Evolutionary conservation across 768 basidiomycete species (phyloP).

Genomic region (Boletus sp.): DNA sequence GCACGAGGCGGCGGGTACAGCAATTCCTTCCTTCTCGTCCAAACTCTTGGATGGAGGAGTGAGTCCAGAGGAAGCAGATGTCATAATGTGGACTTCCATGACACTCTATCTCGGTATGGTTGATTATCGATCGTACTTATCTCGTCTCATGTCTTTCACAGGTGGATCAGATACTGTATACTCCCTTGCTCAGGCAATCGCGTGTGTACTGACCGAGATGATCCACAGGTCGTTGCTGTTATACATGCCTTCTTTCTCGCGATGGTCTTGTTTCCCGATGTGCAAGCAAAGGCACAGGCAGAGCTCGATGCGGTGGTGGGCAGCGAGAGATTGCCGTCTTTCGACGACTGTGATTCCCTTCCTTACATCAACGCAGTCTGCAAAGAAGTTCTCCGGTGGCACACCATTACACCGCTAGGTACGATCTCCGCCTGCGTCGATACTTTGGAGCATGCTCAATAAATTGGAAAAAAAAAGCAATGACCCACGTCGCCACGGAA

Average conservation of each 20-base stretch:
- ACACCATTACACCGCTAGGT: conserved; percentile 17
- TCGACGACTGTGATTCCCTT: conserved; percentile 20
- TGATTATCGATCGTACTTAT: not conserved
- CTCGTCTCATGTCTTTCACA: not conserved
- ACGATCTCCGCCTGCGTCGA: conserved; percentile 23
- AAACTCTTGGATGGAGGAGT: conserved; percentile 10
- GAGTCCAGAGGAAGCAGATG: conserved; percentile 15
- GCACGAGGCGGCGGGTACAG: conserved; percentile 16
- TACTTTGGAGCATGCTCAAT: not conserved
- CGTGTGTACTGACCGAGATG: not conserved
- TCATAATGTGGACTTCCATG: conserved; percentile 20
- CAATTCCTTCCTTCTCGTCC: conserved; percentile 20
- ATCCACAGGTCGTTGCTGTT: conserved; percentile 11
- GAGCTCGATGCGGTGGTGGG: conserved; percentile 27
- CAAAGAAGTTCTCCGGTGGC: conserved; percentile 29
- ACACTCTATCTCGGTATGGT: conserved; percentile 8
- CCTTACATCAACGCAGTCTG: conserved; percentile 22
- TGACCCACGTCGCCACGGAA: conserved; percentile 19
- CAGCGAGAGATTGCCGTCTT: conserved; percentile 17
- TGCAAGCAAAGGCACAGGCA: conserved; percentile 22
- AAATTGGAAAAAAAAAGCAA: not conserved
- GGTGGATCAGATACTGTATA: not conserved
- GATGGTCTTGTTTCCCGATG: conserved; percentile 23
- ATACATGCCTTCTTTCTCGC: conserved; percentile 25
- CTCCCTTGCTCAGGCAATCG: too few relatives aligned